These are phyloP conservation scores for Eucalyptus marginata DNA, from an alignment of 345 rosid genomes.

Conservation along the genomic window DNA sequence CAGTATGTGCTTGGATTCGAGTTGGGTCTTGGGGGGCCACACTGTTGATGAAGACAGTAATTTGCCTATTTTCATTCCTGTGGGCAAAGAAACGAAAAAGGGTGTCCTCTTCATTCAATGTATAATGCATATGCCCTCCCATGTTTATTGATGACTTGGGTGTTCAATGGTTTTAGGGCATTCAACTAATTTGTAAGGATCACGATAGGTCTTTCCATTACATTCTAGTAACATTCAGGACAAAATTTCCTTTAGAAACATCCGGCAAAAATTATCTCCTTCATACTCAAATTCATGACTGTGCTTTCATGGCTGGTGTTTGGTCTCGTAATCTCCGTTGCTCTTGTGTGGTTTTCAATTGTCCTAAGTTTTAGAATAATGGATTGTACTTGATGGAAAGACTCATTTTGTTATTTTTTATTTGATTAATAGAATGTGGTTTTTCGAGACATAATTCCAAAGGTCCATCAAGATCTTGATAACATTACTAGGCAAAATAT, in stretches of 20 bases:
- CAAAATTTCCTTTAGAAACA: fast-evolving
- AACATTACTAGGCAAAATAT: background rate
- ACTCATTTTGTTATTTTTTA: background rate
- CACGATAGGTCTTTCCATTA: fast-evolving
- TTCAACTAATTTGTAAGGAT: background rate
- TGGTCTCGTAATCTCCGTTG: fast-evolving
- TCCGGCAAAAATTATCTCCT: fast-evolving
- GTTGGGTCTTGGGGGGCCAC: background rate
- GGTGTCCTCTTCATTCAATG: too few relatives aligned
- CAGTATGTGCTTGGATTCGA: background rate
- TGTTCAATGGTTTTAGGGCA: fast-evolving
- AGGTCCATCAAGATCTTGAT: background rate
- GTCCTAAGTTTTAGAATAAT: background rate
- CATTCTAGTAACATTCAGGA: fast-evolving
- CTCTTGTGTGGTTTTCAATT: fast-evolving
- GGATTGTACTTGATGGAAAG: background rate
- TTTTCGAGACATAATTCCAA: background rate
- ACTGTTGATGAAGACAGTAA: background rate
- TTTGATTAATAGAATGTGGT: background rate
- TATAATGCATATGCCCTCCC: too few relatives aligned
- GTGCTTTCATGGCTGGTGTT: fast-evolving
- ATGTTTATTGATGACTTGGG: too few relatives aligned
- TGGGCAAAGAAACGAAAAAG: background rate
- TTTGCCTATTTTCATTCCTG: background rate
- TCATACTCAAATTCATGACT: background rate